phyloP scores from a whole-genome alignment of 768 basidiomycete genomes.

The Collybia mongolica region DNA sequence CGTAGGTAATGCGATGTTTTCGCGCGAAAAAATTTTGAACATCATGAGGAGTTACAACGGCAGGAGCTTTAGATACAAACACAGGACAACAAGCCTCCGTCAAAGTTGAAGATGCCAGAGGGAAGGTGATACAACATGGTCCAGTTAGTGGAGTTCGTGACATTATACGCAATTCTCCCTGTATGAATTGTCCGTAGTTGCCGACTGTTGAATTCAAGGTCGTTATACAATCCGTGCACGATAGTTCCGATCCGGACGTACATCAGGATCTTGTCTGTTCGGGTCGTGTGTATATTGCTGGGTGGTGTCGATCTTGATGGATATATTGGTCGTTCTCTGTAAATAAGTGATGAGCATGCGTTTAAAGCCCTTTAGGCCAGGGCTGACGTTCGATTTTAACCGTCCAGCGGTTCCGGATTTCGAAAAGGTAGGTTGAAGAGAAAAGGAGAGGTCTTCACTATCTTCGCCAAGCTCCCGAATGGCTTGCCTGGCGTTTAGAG shows the following conservation, averaged over 20 bases:
- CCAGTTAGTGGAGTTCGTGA: too few relatives aligned
- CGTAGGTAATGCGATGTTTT: too few relatives aligned
- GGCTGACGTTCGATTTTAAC: conserved; percentile 28
- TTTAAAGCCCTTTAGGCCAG: neutral
- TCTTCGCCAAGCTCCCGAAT: conserved; percentile 44
- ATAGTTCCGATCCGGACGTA: conserved; percentile 2
- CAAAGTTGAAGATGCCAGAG: neutral
- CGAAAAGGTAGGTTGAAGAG: conserved; percentile 38
- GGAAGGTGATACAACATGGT: neutral
- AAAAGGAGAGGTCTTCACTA: conserved; percentile 45
- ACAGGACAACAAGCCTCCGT: neutral
- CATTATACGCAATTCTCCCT: conserved; percentile 9
- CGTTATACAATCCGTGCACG: neutral
- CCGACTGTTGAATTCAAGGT: conserved; percentile 9
- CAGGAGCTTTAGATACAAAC: conserved; percentile 1
- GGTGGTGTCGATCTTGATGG: conserved; percentile 65
- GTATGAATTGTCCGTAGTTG: conserved; percentile 14
- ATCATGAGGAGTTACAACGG: too few relatives aligned
- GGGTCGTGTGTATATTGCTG: conserved; percentile 46
- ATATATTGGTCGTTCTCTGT: conserved; percentile 49
- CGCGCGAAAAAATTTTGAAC: too few relatives aligned
- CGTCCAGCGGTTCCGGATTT: conserved; percentile 32
- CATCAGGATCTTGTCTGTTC: conserved; percentile 15
- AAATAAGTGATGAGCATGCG: conserved; percentile 1
- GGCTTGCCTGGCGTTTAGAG: conserved; percentile 46